These are phyloP conservation scores for Talaromyces atroroseus DNA, from an alignment of 2,329 filamentous ascomycete genomes.

Conservation along the genomic window DNA sequence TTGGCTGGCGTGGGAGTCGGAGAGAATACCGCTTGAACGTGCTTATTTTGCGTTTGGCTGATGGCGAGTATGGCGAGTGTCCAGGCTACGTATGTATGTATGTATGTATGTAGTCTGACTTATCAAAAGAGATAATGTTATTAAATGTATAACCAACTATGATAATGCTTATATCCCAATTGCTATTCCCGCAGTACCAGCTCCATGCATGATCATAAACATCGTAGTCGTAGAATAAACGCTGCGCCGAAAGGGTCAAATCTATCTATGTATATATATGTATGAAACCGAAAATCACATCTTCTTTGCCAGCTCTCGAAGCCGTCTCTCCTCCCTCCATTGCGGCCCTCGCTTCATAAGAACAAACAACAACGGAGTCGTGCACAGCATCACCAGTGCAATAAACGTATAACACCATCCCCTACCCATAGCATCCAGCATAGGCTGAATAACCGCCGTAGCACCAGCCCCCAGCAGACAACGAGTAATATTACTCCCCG, in stretches of 20 bases:
- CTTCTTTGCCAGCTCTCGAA: constrained; percentile 17
- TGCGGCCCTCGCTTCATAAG: constrained; percentile 36
- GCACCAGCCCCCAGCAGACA: constrained; percentile 42
- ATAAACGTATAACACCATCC: constrained; percentile 38
- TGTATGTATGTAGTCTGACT: too few relatives aligned
- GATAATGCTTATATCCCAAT: too few relatives aligned
- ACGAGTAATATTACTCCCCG: constrained; percentile 40
- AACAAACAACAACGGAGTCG: constrained; percentile 38
- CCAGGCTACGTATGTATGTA: not conserved
- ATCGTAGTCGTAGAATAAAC: too few relatives aligned
- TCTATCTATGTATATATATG: not conserved
- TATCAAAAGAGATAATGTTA: too few relatives aligned
- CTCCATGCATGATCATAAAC: too few relatives aligned
- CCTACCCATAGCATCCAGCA: constrained; percentile 30
- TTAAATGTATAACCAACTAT: too few relatives aligned
- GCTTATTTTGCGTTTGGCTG: constrained; percentile 56
- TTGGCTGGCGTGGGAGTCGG: constrained; percentile 92
- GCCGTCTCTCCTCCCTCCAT: constrained; percentile 40
- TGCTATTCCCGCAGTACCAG: too few relatives aligned
- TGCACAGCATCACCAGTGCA: constrained; percentile 33
- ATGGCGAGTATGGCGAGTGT: not conserved
- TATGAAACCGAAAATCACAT: not conserved
- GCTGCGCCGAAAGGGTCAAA: not conserved
- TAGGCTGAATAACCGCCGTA: constrained; percentile 39
- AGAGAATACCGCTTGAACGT: constrained; percentile 62